phyloP scores from a whole-genome alignment of 371 early-diverging fungal species.

The Choanephora cucurbitarum region DNA sequence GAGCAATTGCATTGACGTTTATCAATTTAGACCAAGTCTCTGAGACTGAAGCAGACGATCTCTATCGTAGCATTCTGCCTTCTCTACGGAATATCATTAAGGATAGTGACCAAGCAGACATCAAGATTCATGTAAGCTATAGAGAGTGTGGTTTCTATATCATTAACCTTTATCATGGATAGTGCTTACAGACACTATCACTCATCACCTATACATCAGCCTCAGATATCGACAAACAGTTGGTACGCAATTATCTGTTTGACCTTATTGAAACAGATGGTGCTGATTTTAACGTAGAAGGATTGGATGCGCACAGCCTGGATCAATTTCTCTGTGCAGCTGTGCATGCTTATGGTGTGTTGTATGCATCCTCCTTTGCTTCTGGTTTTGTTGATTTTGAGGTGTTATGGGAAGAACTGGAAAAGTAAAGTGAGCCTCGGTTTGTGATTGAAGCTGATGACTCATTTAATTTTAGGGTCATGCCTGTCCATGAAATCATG shows the following conservation, averaged over 20 bases:
- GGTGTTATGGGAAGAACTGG: slow-evolving; percentile 50
- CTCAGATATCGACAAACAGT: slow-evolving; percentile 57
- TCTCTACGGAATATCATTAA: slow-evolving; percentile 50
- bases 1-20: slow-evolving; percentile 65
- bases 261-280: slow-evolving; percentile 49
- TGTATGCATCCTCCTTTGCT: slow-evolving; percentile 55
- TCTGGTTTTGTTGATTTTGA: slow-evolving; percentile 41
- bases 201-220: slow-evolving; percentile 66
- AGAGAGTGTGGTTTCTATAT: no score
- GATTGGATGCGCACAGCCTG: slow-evolving; percentile 25
- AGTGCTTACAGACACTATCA: slow-evolving; percentile 54
- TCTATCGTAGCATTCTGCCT: slow-evolving; percentile 56
- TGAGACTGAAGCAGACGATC: slow-evolving; percentile 54
- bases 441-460: no score
- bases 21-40: slow-evolving; percentile 63
- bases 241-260: slow-evolving; percentile 37
- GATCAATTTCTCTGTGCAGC: slow-evolving; percentile 45
- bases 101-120: slow-evolving; percentile 45
- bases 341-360: slow-evolving; percentile 50
- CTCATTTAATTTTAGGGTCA: slow-evolving; percentile 34
- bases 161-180: slow-evolving; percentile 5
- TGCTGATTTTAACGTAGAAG: slow-evolving; percentile 36
- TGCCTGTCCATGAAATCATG: slow-evolving; percentile 50
- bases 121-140: slow-evolving; percentile 47
- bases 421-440: no score